Evolutionary conservation across 1,284 basidiomycete genomes (phyloP).

Genomic region (Leccinum subrobustum): DNA sequence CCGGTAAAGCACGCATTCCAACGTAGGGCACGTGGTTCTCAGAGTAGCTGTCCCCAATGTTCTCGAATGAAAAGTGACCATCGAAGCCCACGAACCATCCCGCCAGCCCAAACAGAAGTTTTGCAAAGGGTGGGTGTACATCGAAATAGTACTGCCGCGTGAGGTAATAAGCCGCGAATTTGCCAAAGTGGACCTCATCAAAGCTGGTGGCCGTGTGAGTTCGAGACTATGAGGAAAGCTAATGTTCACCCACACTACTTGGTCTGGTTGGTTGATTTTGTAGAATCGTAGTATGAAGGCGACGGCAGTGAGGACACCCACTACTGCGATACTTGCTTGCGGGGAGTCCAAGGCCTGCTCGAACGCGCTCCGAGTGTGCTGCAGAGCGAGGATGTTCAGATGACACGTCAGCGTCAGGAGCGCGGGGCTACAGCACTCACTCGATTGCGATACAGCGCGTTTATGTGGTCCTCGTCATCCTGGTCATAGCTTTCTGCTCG

Average conservation of each 20-base stretch:
- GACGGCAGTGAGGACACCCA: constrained; percentile 64
- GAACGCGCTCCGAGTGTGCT: constrained; percentile 55
- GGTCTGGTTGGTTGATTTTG: constrained; percentile 90
- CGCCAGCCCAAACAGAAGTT: constrained; percentile 87
- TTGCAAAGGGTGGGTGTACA: constrained; percentile 96
- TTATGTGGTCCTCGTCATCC: constrained; percentile 37
- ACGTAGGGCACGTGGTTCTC: constrained; percentile 89
- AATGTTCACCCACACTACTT: constrained; percentile 80
- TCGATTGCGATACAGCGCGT: constrained; percentile 31
- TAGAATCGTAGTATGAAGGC: constrained; percentile 87
- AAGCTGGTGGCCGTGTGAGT: constrained; percentile 54
- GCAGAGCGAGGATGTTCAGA: constrained; percentile 6
- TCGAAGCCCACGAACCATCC: constrained; percentile 98
- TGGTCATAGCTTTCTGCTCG: constrained; percentile 31
- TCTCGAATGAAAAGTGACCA: constrained; percentile 91
- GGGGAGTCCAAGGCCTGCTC: constrained; percentile 62
- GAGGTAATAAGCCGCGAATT: constrained; percentile 92
- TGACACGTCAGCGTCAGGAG: constrained; percentile 2
- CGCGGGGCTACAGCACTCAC: constrained; percentile 15
- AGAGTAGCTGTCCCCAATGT: constrained; percentile 93
- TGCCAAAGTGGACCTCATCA: constrained; percentile 96
- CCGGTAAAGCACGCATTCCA: constrained; percentile 90
- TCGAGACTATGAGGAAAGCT: neutral
- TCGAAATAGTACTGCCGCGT: constrained; percentile 97
- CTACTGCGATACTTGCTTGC: constrained; percentile 56